phyloP scores from a whole-genome alignment of 2,329 filamentous ascomycete genomes.

The Pezicula neosporulosa region DNA sequence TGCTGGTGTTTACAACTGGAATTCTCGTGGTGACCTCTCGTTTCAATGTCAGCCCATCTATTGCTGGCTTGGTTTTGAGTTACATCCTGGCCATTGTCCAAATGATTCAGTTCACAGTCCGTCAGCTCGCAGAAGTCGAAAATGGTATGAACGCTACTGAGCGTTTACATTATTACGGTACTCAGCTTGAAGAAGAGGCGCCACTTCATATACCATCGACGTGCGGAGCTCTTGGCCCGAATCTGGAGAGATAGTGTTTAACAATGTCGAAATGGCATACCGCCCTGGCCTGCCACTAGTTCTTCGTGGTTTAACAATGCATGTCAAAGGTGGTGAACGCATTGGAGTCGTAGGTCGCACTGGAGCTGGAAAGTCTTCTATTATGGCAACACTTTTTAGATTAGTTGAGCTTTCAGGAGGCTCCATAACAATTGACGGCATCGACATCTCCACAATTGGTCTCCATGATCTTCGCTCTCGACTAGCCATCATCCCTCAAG shows the following conservation, averaged over 20 bases:
- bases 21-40: constrained; percentile 90
- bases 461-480: constrained; percentile 73
- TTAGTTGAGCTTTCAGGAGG: constrained; percentile 64
- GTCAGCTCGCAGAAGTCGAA: constrained; percentile 91
- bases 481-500: constrained; percentile 80
- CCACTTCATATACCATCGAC: constrained; percentile 49
- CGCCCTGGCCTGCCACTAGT: constrained; percentile 69
- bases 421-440: constrained; percentile 60
- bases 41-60: constrained; percentile 80
- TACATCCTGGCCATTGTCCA: constrained; percentile 93
- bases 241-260: constrained; percentile 75
- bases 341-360: constrained; percentile 81
- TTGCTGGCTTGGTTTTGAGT: constrained; percentile 81
- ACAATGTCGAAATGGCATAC: constrained; percentile 77
- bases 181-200: constrained; percentile 82
- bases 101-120: constrained; percentile 93
- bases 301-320: constrained; percentile 66
- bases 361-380: constrained; percentile 78
- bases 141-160: constrained; percentile 98
- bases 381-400: constrained; percentile 80
- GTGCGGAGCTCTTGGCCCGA: constrained; percentile 67
- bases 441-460: constrained; percentile 70
- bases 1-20: constrained; percentile 82
- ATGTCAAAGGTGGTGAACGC: constrained; percentile 71
- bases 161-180: constrained; percentile 86